phyloP scores from a whole-genome alignment of 441 rosid species.

The Euphorbia corollata region DNA sequence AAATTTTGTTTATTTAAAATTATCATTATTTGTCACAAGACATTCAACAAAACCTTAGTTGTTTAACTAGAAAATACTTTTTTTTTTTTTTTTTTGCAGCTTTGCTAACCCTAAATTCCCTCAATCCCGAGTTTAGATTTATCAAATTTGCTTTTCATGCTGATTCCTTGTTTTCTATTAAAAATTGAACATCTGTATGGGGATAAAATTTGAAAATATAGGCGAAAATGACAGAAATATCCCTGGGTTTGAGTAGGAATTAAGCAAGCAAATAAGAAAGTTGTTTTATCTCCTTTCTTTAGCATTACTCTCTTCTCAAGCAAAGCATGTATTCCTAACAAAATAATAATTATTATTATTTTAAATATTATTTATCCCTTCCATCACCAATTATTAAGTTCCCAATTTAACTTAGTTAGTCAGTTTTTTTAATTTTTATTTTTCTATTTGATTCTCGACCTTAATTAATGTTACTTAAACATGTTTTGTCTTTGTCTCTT shows the following conservation, averaged over 20 bases:
- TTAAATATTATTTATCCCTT: background rate
- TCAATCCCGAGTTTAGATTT: too few relatives aligned
- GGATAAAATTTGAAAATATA: background rate
- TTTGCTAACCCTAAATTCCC: too few relatives aligned
- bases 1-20: too few relatives aligned
- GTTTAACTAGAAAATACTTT: too few relatives aligned
- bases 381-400: background rate
- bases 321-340: slow-evolving; percentile 34
- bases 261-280: slow-evolving; percentile 23
- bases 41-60: too few relatives aligned
- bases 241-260: slow-evolving; percentile 29
- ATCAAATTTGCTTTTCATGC: background rate
- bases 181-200: background rate
- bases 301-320: slow-evolving; percentile 25
- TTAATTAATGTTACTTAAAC: too few relatives aligned
- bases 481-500: too few relatives aligned
- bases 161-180: background rate
- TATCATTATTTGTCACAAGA: too few relatives aligned
- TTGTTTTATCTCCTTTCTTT: slow-evolving; percentile 15
- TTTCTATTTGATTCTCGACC: too few relatives aligned
- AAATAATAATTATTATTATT: background rate
- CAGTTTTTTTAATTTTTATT: too few relatives aligned
- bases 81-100: too few relatives aligned
- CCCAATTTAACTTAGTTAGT: background rate
- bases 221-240: background rate